These are phyloP conservation scores for Talaromyces thailandensis DNA, from an alignment of 495 filamentous ascomycete genomes.

Conservation along the genomic window DNA sequence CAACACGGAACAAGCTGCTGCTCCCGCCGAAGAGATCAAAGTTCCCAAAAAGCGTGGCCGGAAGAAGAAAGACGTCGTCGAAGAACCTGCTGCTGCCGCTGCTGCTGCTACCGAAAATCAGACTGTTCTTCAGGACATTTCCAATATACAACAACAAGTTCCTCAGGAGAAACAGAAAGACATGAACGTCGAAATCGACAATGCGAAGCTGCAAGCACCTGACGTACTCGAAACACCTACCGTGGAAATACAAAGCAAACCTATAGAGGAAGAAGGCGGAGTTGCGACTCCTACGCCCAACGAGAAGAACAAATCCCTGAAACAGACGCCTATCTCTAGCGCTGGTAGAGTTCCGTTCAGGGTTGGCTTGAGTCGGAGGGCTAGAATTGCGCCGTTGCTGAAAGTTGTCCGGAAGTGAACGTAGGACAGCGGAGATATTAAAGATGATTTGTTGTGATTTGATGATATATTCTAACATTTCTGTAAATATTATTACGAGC, in stretches of 20 bases:
- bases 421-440: background rate
- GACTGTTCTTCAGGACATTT: constrained; percentile 5
- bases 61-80: constrained; percentile 30
- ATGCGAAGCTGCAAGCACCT: background rate
- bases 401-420: constrained; percentile 51
- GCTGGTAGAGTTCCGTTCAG: constrained; percentile 50
- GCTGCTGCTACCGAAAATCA: background rate
- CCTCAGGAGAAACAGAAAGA: constrained; percentile 15
- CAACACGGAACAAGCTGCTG: background rate
- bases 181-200: background rate
- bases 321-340: constrained; percentile 41
- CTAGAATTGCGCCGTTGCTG: constrained; percentile 56
- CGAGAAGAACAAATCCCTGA: constrained; percentile 18
- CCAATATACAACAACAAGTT: background rate
- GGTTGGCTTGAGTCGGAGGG: constrained; percentile 58
- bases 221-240: background rate
- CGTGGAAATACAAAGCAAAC: constrained; percentile 76
- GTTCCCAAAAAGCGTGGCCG: constrained; percentile 37
- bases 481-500: background rate
- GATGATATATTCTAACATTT: background rate
- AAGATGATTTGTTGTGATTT: background rate
- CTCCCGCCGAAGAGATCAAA: constrained; percentile 4
- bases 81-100: constrained; percentile 1
- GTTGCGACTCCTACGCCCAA: constrained; percentile 6
- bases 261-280: constrained; percentile 12